A percentile compares a stretch with the other conserved stretches of the same genome.
Evolutionary conservation across 805 yeast genomes (phyloP).

Genomic region (Yamadazyma scolyti): DNA sequence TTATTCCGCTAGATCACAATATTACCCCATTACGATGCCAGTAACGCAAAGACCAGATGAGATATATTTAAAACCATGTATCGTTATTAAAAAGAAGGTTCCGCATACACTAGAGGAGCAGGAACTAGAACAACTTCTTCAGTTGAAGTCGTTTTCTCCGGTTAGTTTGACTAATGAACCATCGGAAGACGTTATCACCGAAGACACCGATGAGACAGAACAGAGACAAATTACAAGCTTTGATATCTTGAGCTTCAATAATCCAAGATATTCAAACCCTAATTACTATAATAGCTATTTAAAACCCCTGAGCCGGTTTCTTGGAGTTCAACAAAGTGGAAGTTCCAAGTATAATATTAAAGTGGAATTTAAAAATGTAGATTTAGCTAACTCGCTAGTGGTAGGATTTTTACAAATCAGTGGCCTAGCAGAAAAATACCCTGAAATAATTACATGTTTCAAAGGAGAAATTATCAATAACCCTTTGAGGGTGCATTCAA

Average conservation of each 20-base stretch:
- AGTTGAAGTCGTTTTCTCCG: too few relatives aligned
- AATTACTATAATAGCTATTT: constrained; percentile 43
- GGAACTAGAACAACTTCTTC: too few relatives aligned
- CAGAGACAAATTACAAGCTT: too few relatives aligned
- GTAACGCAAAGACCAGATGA: too few relatives aligned
- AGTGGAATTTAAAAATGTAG: constrained; percentile 69
- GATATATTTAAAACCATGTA: too few relatives aligned
- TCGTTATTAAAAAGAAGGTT: too few relatives aligned
- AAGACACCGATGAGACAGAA: too few relatives aligned
- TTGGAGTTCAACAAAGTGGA: constrained; percentile 72
- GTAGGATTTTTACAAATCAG: constrained; percentile 64
- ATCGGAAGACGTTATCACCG: too few relatives aligned
- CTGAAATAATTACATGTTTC: constrained; percentile 67
- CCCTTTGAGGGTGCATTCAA: constrained; percentile 17
- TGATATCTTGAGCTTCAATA: constrained; percentile 5
- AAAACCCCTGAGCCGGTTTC: constrained; percentile 57
- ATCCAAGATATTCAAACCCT: constrained; percentile 10
- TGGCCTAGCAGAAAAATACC: constrained; percentile 60
- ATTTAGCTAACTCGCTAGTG: constrained; percentile 45
- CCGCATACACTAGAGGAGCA: too few relatives aligned
- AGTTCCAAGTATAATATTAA: constrained; percentile 60
- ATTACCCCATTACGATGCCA: too few relatives aligned
- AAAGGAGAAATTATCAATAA: constrained; percentile 66
- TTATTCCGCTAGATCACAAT: too few relatives aligned
- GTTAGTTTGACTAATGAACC: too few relatives aligned